A percentile compares a stretch with the other conserved stretches of the same genome.
Evolutionary conservation across 805 yeast species (phyloP).

Genomic region (Nakazawaea peltata): DNA sequence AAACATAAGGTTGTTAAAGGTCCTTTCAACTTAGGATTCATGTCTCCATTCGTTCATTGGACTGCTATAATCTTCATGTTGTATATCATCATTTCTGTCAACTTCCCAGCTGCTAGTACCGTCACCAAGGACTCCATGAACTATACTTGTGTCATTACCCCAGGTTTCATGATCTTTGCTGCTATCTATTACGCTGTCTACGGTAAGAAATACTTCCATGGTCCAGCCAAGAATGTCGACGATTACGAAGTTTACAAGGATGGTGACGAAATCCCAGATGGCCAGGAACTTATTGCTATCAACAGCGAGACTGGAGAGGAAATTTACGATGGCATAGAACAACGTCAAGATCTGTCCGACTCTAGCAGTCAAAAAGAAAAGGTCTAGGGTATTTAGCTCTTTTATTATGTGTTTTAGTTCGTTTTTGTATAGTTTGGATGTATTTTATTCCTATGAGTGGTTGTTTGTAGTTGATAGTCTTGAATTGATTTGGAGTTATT

Average conservation of each 20-base stretch:
- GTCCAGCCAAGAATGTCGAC: constrained; percentile 30
- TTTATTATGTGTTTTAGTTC: background rate
- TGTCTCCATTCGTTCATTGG: constrained; percentile 37
- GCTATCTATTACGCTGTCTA: constrained; percentile 40
- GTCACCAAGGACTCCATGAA: constrained; percentile 50
- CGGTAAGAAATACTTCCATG: constrained; percentile 48
- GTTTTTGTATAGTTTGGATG: background rate
- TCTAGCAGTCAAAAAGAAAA: background rate
- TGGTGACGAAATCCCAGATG: constrained; percentile 5
- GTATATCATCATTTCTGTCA: constrained; percentile 46
- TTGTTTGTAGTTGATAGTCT: background rate
- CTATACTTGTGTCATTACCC: constrained; percentile 58
- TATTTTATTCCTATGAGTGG: background rate
- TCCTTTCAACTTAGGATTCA: constrained; percentile 51
- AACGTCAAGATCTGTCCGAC: constrained; percentile 1
- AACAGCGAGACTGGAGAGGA: constrained; percentile 10
- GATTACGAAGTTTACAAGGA: constrained; percentile 3
- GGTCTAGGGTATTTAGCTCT: background rate
- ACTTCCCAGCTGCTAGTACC: constrained; percentile 45
- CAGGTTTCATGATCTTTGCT: constrained; percentile 51
- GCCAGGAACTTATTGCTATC: constrained; percentile 8
- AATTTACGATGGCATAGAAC: constrained; percentile 6
- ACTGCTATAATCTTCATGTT: constrained; percentile 40
- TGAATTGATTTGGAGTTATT: background rate
- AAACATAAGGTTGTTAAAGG: constrained; percentile 52